A percentile compares a stretch with the other conserved stretches of the same genome.
Conservation (phyloP, 495 filamentous ascomycete genomes). For the Trypethelium eluteriae region DNA sequence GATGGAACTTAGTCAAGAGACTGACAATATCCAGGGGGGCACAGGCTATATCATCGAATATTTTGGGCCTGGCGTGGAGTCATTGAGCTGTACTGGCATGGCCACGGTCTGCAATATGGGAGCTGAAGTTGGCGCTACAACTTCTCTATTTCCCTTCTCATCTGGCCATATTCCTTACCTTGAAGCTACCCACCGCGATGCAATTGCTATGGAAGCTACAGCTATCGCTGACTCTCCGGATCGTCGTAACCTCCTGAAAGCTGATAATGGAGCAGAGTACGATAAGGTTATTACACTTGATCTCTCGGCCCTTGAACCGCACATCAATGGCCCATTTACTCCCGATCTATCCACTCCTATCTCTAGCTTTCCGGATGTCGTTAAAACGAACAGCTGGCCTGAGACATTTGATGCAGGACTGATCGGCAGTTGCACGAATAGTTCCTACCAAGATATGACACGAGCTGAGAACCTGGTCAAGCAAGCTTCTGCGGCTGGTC, state of each 20-base stretch:
- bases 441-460: conserved; percentile 97
- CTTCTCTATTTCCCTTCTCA: conserved; percentile 84
- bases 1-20: background rate
- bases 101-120: conserved; percentile 89
- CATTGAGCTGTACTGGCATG: conserved; percentile 87
- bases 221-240: conserved; percentile 35
- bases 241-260: conserved; percentile 53
- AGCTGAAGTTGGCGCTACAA: conserved; percentile 90
- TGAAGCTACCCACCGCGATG: conserved; percentile 67
- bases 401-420: conserved; percentile 82
- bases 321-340: conserved; percentile 96
- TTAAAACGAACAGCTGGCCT: conserved; percentile 80
- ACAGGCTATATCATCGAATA: conserved; percentile 96
- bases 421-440: conserved; percentile 97
- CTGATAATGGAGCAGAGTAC: conserved; percentile 76
- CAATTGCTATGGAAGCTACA: conserved; percentile 59
- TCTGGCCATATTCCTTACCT: conserved; percentile 65
- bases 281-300: conserved; percentile 90
- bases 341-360: conserved; percentile 89
- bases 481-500: conserved; percentile 75
- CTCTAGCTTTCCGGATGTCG: conserved; percentile 75
- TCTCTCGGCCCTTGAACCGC: conserved; percentile 82
- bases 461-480: conserved; percentile 85
- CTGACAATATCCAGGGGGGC: conserved; percentile 49
- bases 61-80: conserved; percentile 77